Evolutionary conservation across 257 asterid species (phyloP).

Genomic region (Solanum clarkiae): DNA sequence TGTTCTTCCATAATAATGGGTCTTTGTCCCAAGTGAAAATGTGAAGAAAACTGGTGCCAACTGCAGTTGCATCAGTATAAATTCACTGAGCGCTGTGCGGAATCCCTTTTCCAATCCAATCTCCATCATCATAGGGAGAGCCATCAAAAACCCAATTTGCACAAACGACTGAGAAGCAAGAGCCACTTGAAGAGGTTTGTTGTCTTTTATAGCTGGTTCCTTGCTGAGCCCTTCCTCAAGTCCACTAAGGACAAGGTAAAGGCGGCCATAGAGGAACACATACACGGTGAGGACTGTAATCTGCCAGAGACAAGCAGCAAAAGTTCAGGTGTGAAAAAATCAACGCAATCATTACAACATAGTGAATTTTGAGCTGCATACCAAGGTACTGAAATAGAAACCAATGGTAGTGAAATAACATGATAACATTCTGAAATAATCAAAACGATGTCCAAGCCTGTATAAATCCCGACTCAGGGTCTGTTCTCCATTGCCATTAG

Average conservation of each 20-base stretch:
- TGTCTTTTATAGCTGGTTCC: constrained; percentile 49
- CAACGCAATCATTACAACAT: not conserved
- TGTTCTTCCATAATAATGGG: constrained; percentile 90
- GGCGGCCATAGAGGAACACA: constrained; percentile 88
- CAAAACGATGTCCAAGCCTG: constrained; percentile 98
- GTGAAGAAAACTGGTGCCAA: constrained; percentile 97
- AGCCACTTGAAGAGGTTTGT: constrained; percentile 76
- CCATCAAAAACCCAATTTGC: constrained; percentile 92
- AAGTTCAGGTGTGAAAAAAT: not conserved
- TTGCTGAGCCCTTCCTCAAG: constrained; percentile 66
- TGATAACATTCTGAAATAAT: constrained; percentile 88
- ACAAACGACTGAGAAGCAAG: constrained; percentile 94
- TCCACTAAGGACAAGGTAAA: constrained; percentile 92
- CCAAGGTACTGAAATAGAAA: constrained; percentile 95
- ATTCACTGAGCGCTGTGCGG: constrained; percentile 86
- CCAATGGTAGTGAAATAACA: constrained; percentile 96
- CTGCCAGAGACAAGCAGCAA: constrained; percentile 33
- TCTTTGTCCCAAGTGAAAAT: constrained; percentile 89
- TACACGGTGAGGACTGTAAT: constrained; percentile 91
- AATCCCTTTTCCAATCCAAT: constrained; percentile 91
- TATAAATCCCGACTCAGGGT: constrained; percentile 91
- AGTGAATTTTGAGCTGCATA: constrained; percentile 14
- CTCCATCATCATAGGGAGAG: constrained; percentile 99
- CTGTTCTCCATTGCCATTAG: constrained; percentile 97
- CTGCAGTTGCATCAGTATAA: constrained; percentile 88